phyloP scores from a whole-genome alignment of 805 yeast genomes.

The Metschnikowia gruessii region DNA sequence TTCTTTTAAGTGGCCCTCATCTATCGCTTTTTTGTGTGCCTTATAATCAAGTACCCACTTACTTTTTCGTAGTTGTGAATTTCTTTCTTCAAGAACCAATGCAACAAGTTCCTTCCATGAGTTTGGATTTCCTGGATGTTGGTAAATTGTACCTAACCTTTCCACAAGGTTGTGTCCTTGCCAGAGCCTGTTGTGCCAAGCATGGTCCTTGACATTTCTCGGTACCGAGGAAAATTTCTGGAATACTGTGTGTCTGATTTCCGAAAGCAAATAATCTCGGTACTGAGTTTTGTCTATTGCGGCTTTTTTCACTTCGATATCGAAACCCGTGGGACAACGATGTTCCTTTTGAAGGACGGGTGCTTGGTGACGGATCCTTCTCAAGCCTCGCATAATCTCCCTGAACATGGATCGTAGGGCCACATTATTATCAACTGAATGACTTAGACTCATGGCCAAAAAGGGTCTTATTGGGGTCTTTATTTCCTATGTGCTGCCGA shows the following conservation, averaged over 20 bases:
- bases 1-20: conserved; percentile 11
- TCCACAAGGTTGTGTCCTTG: conserved; percentile 16
- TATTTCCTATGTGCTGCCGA: neutral
- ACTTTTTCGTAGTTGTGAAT: conserved; percentile 11
- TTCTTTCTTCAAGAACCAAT: conserved; percentile 18
- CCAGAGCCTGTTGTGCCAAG: conserved; percentile 4
- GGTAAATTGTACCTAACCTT: conserved; percentile 7
- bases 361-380: neutral
- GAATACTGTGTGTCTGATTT: conserved; percentile 17
- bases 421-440: neutral
- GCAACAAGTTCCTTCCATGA: conserved; percentile 16
- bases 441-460: neutral
- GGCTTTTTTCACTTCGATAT: conserved; percentile 12
- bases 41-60: conserved; percentile 22
- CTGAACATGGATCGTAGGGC: conserved; percentile 17
- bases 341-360: conserved; percentile 3
- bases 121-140: conserved; percentile 4
- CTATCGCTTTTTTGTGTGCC: conserved; percentile 11
- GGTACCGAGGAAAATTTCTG: conserved; percentile 18
- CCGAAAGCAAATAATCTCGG: conserved; percentile 18
- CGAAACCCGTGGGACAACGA: neutral
- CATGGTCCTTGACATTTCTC: conserved; percentile 5
- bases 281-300: conserved; percentile 16
- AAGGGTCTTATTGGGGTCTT: too few species aligned
- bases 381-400: conserved; percentile 15